phyloP scores from a whole-genome alignment of 768 basidiomycete species.

The Boletus speciosus region DNA sequence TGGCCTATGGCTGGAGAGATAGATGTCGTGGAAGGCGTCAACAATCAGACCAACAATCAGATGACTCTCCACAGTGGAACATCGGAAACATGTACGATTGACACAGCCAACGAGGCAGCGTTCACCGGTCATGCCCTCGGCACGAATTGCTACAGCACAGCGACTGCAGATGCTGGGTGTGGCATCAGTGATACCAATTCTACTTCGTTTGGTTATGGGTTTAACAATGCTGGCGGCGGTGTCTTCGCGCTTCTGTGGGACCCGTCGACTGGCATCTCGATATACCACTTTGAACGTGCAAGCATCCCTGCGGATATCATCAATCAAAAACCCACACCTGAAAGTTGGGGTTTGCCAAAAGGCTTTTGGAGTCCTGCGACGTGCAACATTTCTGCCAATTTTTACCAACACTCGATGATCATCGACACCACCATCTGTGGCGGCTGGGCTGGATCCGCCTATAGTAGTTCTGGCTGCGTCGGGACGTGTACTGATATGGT shows the following conservation, averaged over 20 bases:
- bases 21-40: conserved; percentile 73
- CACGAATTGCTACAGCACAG: conserved; percentile 40
- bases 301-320: conserved; percentile 52
- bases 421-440: conserved; percentile 37
- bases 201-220: conserved; percentile 41
- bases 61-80: conserved; percentile 61
- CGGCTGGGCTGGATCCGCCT: conserved; percentile 26
- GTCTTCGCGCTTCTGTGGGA: conserved; percentile 60
- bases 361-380: conserved; percentile 48
- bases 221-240: conserved; percentile 41
- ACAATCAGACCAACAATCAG: conserved; percentile 54
- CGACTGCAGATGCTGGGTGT: conserved; percentile 46
- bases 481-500: conserved; percentile 48
- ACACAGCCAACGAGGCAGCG: not conserved
- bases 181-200: conserved; percentile 41
- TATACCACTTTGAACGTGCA: conserved; percentile 55
- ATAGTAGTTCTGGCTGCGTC: conserved; percentile 32
- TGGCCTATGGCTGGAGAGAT: conserved; percentile 63
- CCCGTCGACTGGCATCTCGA: conserved; percentile 41
- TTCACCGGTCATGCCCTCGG: conserved; percentile 25
- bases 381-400: conserved; percentile 50
- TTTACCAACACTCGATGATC: conserved; percentile 50
- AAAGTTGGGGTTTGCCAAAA: conserved; percentile 49
- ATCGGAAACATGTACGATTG: conserved; percentile 34
- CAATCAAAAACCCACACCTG: conserved; percentile 42